Percentiles rank a stretch among this genome's conserved stretches.
phyloP scores from a whole-genome alignment of 192 early-diverging fungal genomes.

The Coemansia sp. region DNA sequence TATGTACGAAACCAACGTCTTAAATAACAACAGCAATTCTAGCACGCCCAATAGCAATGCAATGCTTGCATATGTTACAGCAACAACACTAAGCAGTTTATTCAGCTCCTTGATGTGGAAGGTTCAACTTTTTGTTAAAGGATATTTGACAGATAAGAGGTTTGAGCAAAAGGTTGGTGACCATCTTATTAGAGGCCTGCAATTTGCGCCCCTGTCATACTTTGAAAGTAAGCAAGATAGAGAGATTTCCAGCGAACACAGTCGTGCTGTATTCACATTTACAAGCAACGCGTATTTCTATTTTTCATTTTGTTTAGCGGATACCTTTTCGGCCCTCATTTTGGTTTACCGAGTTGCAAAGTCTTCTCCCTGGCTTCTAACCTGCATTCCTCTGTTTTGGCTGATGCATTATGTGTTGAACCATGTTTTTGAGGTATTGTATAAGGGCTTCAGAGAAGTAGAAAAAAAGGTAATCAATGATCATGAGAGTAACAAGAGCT shows the following conservation, averaged over 20 bases:
- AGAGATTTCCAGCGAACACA: background rate
- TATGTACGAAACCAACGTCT: background rate
- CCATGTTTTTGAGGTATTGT: background rate
- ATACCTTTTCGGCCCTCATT: background rate
- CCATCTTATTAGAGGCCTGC: conserved; percentile 2
- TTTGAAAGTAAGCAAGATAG: background rate
- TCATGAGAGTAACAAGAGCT: background rate
- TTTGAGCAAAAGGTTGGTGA: background rate
- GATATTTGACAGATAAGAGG: background rate
- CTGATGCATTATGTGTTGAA: background rate
- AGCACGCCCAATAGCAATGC: background rate
- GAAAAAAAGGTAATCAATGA: background rate
- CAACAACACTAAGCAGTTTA: background rate
- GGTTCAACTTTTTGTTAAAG: background rate
- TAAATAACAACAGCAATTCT: background rate
- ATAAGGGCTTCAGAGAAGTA: background rate
- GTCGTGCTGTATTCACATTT: background rate
- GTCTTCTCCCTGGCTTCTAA: background rate
- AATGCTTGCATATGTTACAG: background rate
- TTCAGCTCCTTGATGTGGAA: background rate
- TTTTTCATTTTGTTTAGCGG: background rate
- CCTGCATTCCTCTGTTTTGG: background rate
- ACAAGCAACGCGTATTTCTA: background rate
- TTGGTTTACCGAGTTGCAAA: background rate
- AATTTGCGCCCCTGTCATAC: background rate